Evolutionary conservation across 2,329 filamentous ascomycete species (phyloP), one percentile per base, ranked within the genome.

Genomic region (Botrytis byssoidea): DNA sequence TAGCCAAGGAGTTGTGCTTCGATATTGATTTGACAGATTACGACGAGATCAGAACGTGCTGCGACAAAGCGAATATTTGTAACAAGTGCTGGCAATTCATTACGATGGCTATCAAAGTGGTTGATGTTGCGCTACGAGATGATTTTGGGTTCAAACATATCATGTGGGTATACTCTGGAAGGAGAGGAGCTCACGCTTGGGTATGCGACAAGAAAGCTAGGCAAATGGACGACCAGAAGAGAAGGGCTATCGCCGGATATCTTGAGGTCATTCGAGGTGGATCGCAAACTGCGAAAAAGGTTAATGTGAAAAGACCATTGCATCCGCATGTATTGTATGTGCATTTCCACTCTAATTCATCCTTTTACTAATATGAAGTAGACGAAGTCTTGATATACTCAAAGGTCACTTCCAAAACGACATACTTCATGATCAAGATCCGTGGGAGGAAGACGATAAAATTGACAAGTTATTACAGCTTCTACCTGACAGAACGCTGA

Each of bases 1-100:
- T 98, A 46, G 88, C 93, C 73, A 99, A 99, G 82, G 96, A 99
- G 82, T 85, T 99, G 57, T 97, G 97, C 79, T 98, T 99, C 83
- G 96, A 99, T 91, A 98, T 99, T 79, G 96, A 99, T 88, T 88
- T 99, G 88, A 98, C 96, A 72, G 96, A 98, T 84, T 99, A 99
- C 83, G 96, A 99, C 82, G 94, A 97, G 77, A 93, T 99, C 77
- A 91, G 96, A 78, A 98, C 95, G 42, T 99, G 96, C 84, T 99
- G 96, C 82, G 90, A 91, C 79, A 95, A 95, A 81, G 94, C 95
- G 14, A 97, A 93, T 78, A 98, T 99, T 77, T 99, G 96, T 82
- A 87, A 86, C 77, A 96, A 95, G 82, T 99, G 96, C 84, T 99
- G 96, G 96, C 88, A 92, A 68, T 99, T 98, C 83, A 97, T 97